Percentiles rank a stretch among this genome's conserved stretches.
phyloP scores from a whole-genome alignment of 257 asterid genomes.

The Solanum sejunctum region DNA sequence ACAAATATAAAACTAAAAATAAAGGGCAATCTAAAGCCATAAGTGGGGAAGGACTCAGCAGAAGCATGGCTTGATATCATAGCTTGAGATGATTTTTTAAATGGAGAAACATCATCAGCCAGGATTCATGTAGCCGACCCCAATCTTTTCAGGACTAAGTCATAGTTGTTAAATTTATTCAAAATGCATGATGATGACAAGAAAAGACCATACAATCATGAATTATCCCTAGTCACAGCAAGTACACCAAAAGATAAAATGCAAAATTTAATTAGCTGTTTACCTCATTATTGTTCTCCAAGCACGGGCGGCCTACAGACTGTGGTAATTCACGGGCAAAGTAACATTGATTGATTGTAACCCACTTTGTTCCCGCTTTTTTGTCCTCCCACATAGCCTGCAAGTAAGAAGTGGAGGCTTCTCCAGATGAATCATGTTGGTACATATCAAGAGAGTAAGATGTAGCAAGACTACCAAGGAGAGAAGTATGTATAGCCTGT shows the following conservation, averaged over 20 bases:
- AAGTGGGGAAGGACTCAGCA: not conserved
- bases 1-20: not conserved
- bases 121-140: not conserved
- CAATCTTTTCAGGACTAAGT: not conserved
- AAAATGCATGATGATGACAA: not conserved
- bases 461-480: not conserved
- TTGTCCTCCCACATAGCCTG: conserved; percentile 98
- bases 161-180: not conserved
- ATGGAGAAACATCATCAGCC: not conserved
- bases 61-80: not conserved
- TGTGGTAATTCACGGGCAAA: conserved; percentile 90
- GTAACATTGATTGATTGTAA: conserved; percentile 64
- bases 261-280: not conserved
- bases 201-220: not conserved
- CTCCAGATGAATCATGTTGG: not conserved
- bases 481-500: not conserved
- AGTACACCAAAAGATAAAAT: not conserved
- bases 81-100: not conserved
- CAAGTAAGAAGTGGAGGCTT: not conserved
- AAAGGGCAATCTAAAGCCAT: not conserved
- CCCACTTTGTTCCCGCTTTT: conserved; percentile 48
- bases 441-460: not conserved
- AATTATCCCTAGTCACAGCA: not conserved
- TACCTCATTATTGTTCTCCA: conserved; percentile 85
- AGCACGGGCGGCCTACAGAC: conserved; percentile 91